Base-by-base conservation (phyloP, 179 eudicot species). In the Nepenthes alata region DNA sequence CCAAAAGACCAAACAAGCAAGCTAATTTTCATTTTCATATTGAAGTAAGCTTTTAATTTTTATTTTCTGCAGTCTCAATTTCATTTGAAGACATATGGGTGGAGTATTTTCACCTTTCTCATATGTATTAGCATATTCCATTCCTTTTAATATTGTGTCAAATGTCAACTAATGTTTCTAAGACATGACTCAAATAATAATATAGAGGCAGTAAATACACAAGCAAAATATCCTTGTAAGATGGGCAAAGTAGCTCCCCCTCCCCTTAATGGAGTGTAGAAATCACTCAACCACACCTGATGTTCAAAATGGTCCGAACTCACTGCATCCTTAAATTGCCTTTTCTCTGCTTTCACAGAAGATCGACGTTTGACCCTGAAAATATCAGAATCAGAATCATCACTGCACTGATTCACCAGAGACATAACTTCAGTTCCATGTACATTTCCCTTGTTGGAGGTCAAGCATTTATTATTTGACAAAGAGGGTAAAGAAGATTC, bases 321-420 rank as follows among this genome's bases (percentile, higher is more conserved):
- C 47, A 54, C 12, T 53, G 77, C 68, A 49, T 63, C 75, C 45
- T 61, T 64, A 48, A 55, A 60, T 64, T 63, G 74, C 67, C 69
- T 80, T 62, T 70, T 81, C 55, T 69, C 85, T 36, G 59, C 63
- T 68, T 82, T 93, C 13, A 70, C 47, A 16, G 86, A 69, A 61
- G 97, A 85, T 11, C 99, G 77, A 4, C 97, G 80, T 71, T 87
- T 85, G 38, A 94, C 95, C 72, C 99, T 80, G 68, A 93, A 93
- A 59, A 83, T 81, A 76, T 87, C 95, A 47, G 95, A 85, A 84
- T 94, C 97, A 64, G 97, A 90, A 70, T 87, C 97, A 67, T 85
- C 94, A 41, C 83, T 76, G 35, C 77, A 77, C 47, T 83, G 81
- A 72, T 68, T 70, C 39, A 61, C 61, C 54, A 62, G 60, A 57